phyloP scores from a whole-genome alignment of 2,329 filamentous ascomycete genomes.

The Capronia americana region DNA sequence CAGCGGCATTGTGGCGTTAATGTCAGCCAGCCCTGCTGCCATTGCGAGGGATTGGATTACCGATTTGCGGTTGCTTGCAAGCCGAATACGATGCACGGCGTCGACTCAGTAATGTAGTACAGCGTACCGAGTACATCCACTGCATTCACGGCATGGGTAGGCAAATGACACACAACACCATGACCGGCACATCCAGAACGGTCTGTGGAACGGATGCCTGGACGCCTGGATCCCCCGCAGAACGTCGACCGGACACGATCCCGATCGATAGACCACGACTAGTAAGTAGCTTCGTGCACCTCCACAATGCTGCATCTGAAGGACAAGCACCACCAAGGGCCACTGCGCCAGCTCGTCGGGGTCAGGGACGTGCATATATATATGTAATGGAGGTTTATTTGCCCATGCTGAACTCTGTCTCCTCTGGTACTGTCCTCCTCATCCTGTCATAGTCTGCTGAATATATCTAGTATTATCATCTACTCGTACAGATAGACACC shows the following conservation, averaged over 20 bases:
- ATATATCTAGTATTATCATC: not conserved
- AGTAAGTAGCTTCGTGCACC: not conserved
- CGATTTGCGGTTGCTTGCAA: not conserved
- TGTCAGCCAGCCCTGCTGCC: constrained; percentile 7
- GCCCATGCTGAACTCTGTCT: not conserved
- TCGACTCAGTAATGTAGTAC: not conserved
- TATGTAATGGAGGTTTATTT: not conserved
- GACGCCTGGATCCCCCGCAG: too few species aligned
- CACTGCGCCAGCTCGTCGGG: not conserved
- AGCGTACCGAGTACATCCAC: not conserved
- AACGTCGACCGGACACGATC: not conserved
- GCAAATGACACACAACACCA: too few species aligned
- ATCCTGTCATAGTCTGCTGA: too few species aligned
- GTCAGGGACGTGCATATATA: not conserved
- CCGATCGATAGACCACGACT: not conserved
- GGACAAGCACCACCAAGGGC: not conserved
- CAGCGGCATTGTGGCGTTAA: constrained; percentile 2
- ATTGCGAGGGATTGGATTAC: constrained; percentile 2
- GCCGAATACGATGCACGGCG: not conserved
- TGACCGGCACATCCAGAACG: too few species aligned
- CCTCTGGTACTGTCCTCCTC: not conserved
- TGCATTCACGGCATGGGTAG: too few species aligned
- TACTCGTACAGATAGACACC: not conserved
- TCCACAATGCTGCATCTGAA: constrained; percentile 1
- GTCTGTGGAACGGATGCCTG: too few species aligned